phyloP scores from a whole-genome alignment of 1,139 yeast species.

The Pichiaceae sp. region DNA sequence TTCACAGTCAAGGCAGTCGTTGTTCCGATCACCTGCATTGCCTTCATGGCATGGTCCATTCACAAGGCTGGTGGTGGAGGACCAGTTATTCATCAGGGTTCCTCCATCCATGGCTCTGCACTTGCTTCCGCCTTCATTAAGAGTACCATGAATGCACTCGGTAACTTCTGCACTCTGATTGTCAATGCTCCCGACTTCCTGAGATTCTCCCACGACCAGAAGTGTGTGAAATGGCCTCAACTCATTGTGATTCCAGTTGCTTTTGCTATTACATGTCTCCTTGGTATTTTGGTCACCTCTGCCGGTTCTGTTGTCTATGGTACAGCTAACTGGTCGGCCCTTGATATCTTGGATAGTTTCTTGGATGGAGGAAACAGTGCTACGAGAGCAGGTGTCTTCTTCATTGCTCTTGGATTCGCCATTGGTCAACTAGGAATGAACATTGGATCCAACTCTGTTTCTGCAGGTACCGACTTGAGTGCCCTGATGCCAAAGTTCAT shows the following conservation, averaged over 20 bases:
- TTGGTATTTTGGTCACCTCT: constrained; percentile 81
- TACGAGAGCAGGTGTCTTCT: constrained; percentile 82
- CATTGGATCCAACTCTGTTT: constrained; percentile 79
- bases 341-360: constrained; percentile 63
- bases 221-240: constrained; percentile 44
- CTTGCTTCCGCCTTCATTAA: constrained; percentile 79
- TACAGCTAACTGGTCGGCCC: constrained; percentile 75
- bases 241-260: constrained; percentile 63
- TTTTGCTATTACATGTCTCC: constrained; percentile 75
- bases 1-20: constrained; percentile 71
- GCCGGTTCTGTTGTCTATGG: constrained; percentile 68
- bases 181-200: constrained; percentile 88
- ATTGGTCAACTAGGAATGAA: constrained; percentile 89
- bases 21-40: constrained; percentile 75
- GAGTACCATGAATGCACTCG: constrained; percentile 69
- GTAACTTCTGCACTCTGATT: constrained; percentile 81
- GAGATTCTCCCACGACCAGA: constrained; percentile 59
- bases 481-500: constrained; percentile 73
- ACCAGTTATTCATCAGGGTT: constrained; percentile 48
- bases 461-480: constrained; percentile 88
- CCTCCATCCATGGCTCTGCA: constrained; percentile 44
- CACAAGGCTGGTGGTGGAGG: constrained; percentile 71
- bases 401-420: constrained; percentile 69
- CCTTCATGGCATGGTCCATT: constrained; percentile 73
- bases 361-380: constrained; percentile 54